Evolutionary conservation across 768 basidiomycete species (phyloP), one percentile per base, ranked within the genome.

Genomic region (Kwoniella dejecticola): DNA sequence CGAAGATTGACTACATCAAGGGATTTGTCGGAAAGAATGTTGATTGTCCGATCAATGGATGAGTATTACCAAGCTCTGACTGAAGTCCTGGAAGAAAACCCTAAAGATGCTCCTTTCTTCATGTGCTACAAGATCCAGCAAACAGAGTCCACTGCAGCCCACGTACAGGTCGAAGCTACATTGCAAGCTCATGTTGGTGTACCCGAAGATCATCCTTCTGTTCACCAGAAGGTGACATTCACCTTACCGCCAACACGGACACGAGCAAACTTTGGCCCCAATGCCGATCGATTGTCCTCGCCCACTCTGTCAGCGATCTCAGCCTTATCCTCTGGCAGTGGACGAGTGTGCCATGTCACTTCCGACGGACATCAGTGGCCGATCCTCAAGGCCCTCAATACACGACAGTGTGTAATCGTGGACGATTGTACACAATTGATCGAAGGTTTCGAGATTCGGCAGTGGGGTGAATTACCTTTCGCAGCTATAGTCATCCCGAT

Each of bases 401-500:
- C 68, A 1, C 63, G 72, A 4, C 71, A 75, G 46, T 69, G 67
- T 30, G 71, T 78, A 8, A 57, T 75, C 21, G 70, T 78, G 13
- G 68, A 76, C 30, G 73, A 78, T 47, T 71, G 68, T 44, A 40
- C 54, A 2, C 42, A 63, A 4, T 60, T 78, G 12, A 67, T 73
- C 36, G 24, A 54, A 41, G 71, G 67, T 2, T 76, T 67, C 26
- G 58, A 64, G 2, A 29, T 73, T 31, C 60, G 77, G 29, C 66
- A 61, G n/a, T 78, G 75, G 75, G 75, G 75, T 26, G 63, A 70
- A 48, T 53, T 78, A 41, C 77, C 77, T 5, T 55, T 61, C 45
- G 63, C 71, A 1, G 77, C 77, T 10, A 69, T 78, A 19, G 68
- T 78, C 30, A 60, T 78, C 0, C 73, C 75, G 0, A 72, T 78